phyloP scores from a whole-genome alignment of 225 moss, liverwort and hornwort species.

The Marchantia polymorpha region DNA sequence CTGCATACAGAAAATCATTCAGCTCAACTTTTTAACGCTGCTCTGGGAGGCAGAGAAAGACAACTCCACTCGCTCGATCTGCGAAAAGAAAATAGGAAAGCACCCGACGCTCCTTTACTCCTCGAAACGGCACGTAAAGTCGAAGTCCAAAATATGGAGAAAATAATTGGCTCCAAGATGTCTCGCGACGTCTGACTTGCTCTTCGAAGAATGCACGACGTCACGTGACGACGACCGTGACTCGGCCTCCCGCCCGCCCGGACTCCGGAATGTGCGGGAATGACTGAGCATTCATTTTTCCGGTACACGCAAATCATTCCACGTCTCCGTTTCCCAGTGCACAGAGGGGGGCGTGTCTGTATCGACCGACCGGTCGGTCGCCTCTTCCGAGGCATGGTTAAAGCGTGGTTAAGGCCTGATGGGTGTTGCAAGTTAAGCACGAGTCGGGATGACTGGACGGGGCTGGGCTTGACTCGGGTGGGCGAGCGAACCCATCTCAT shows the following conservation, averaged over 20 bases:
- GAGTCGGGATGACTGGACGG: neutral
- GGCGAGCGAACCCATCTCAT: neutral
- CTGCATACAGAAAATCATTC: too few relatives aligned
- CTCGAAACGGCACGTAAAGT: too few relatives aligned
- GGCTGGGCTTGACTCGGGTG: neutral
- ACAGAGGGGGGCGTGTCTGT: neutral
- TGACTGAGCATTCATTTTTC: neutral
- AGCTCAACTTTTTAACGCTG: too few relatives aligned
- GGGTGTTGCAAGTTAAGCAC: neutral
- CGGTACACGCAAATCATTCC: too few relatives aligned
- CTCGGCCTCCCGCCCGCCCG: neutral
- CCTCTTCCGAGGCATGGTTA: neutral
- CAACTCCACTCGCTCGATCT: too few relatives aligned
- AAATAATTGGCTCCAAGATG: too few relatives aligned
- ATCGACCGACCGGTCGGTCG: conserved; percentile 15
- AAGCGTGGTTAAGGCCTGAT: neutral
- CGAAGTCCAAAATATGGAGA: too few relatives aligned
- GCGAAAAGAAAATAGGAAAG: too few relatives aligned
- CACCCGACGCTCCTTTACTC: too few relatives aligned
- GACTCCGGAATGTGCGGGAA: neutral
- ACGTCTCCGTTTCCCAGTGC: neutral
- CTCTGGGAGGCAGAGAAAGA: too few relatives aligned
- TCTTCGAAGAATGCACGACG: neutral
- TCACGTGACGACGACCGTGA: neutral
- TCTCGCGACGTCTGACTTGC: neutral